Conservation (phyloP, 768 basidiomycete genomes). For the Boletus subparvulus region DNA sequence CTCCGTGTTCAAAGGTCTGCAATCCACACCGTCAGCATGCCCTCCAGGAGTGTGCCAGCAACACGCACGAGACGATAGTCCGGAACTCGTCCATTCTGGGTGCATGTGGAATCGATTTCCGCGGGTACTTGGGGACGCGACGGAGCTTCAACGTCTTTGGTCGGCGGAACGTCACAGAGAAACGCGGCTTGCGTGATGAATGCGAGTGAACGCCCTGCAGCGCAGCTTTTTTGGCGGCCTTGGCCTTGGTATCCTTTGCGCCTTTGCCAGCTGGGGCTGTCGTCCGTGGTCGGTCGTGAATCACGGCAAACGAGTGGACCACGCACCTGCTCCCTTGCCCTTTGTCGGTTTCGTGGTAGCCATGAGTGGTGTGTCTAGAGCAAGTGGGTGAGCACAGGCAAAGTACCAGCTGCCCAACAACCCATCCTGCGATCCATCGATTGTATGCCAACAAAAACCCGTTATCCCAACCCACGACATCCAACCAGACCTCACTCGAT, state of each 20-base stretch:
- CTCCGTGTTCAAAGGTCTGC: slow-evolving; percentile 88
- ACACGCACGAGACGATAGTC: slow-evolving; percentile 82
- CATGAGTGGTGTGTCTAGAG: slow-evolving; percentile 42
- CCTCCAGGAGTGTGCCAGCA: too few relatives aligned
- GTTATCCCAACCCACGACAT: slow-evolving; percentile 6
- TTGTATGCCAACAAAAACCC: background rate
- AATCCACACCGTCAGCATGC: background rate
- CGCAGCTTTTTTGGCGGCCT: slow-evolving; percentile 94
- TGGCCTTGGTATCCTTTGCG: slow-evolving; percentile 66
- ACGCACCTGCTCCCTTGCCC: slow-evolving; percentile 52
- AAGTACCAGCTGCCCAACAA: background rate
- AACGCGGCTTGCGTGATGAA: slow-evolving; percentile 76
- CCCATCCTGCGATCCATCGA: background rate
- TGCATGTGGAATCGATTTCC: slow-evolving; percentile 88
- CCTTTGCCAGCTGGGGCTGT: slow-evolving; percentile 30
- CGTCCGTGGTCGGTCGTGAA: background rate
- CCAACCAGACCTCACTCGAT: slow-evolving; percentile 19
- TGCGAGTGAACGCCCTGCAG: slow-evolving; percentile 83
- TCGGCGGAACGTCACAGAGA: slow-evolving; percentile 89
- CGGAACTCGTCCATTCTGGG: slow-evolving; percentile 97
- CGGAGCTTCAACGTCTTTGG: slow-evolving; percentile 88
- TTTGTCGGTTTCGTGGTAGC: slow-evolving; percentile 69
- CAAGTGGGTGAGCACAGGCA: slow-evolving; percentile 1
- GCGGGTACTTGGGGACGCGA: slow-evolving; percentile 90
- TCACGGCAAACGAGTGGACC: slow-evolving; percentile 28